phyloP scores from a whole-genome alignment of 192 early-diverging fungal genomes.

The Gonapodya prolifera region DNA sequence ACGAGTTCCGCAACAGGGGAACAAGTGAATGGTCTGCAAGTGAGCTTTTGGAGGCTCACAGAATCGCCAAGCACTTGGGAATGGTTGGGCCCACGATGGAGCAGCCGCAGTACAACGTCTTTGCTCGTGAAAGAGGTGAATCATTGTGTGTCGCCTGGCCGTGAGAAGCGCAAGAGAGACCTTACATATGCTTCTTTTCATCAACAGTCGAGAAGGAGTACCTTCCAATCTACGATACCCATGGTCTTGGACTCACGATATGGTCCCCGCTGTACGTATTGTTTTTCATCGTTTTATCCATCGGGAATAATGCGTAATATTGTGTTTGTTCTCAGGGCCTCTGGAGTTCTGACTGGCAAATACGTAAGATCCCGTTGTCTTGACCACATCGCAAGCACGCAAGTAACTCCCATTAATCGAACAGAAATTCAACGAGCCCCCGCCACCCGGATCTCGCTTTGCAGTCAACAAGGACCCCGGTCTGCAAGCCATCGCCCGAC shows the following conservation, averaged over 20 bases:
- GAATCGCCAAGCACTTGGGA: constrained; percentile 49
- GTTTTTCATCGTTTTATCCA: no score
- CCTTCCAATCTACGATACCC: constrained; percentile 50
- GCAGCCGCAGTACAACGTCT: constrained; percentile 79
- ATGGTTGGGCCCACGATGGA: constrained; percentile 58
- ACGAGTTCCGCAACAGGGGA: constrained; percentile 46
- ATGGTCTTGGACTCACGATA: constrained; percentile 54
- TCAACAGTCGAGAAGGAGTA: constrained; percentile 53
- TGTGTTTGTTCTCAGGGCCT: background rate
- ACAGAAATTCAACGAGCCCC: background rate
- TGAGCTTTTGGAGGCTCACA: constrained; percentile 60
- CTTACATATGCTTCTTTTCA: background rate
- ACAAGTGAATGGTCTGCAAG: constrained; percentile 71
- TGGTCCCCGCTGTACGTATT: constrained; percentile 61
- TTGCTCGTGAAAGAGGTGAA: constrained; percentile 53
- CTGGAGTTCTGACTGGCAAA: background rate
- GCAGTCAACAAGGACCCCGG: background rate
- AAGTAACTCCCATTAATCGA: no score
- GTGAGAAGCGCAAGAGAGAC: no score
- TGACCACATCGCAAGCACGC: no score
- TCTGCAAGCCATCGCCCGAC: background rate
- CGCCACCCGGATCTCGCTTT: background rate
- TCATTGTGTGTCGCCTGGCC: background rate
- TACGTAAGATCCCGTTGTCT: background rate
- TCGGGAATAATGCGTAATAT: no score